Evolutionary conservation across 768 basidiomycete species (phyloP).

Genomic region (Lactifluus hygrophoroides): DNA sequence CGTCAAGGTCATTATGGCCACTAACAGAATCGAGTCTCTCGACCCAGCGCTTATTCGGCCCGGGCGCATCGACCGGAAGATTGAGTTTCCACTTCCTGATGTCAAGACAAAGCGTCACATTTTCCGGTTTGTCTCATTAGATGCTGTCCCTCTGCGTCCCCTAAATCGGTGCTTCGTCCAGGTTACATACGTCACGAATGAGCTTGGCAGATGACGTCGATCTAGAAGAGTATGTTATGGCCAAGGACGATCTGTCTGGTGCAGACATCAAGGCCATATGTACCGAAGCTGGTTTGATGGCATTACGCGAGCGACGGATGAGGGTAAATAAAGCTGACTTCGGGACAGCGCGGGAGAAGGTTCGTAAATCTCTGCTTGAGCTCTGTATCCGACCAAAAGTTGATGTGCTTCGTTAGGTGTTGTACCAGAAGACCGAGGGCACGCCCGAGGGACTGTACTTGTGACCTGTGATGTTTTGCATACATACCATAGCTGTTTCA

Average conservation of each 20-base stretch:
- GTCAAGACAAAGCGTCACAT: conserved; percentile 99
- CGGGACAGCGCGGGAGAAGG: conserved; percentile 88
- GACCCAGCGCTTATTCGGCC: conserved; percentile 98
- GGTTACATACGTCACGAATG: conserved; percentile 93
- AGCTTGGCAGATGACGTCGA: conserved; percentile 81
- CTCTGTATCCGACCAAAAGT: conserved; percentile 11
- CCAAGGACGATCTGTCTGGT: conserved; percentile 93
- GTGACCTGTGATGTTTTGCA: conserved; percentile 52
- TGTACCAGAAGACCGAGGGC: conserved; percentile 97
- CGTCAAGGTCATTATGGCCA: conserved; percentile 99
- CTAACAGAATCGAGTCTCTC: conserved; percentile 93
- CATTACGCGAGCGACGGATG: conserved; percentile 91
- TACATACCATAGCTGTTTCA: conserved; percentile 4
- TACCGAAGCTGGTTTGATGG: conserved; percentile 95
- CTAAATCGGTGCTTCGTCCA: conserved; percentile 24
- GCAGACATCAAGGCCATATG: conserved; percentile 99
- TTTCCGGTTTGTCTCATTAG: conserved; percentile 54
- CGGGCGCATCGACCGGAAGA: conserved; percentile 97
- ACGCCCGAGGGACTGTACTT: conserved; percentile 85
- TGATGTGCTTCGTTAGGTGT: conserved; percentile 38
- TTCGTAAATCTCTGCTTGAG: conserved; percentile 26
- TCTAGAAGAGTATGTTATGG: conserved; percentile 90
- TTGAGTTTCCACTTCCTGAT: conserved; percentile 95
- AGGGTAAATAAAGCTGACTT: conserved; percentile 89
- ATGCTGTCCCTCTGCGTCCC: not conserved